Evolutionary conservation across 2,329 filamentous ascomycete species (phyloP).

Genomic region (Nemania diffusa): DNA sequence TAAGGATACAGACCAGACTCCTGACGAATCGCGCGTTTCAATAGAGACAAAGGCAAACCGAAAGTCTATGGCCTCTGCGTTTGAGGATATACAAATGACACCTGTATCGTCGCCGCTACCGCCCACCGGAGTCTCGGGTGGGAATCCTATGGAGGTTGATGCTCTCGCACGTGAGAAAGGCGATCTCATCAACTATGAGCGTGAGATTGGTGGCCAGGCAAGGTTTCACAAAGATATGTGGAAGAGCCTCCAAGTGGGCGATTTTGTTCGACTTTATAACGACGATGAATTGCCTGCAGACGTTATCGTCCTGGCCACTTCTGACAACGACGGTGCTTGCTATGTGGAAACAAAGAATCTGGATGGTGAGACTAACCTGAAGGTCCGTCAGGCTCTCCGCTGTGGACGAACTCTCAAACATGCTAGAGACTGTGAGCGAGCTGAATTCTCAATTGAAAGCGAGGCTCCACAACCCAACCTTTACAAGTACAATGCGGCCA

Average conservation of each 20-base stretch:
- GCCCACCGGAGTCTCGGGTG: slow-evolving; percentile 36
- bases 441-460: slow-evolving; percentile 89
- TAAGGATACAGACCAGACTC: slow-evolving; percentile 60
- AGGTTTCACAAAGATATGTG: slow-evolving; percentile 92
- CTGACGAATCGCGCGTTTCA: slow-evolving; percentile 72
- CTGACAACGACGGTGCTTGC: slow-evolving; percentile 91
- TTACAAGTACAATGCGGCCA: slow-evolving; percentile 91
- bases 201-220: slow-evolving; percentile 73
- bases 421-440: slow-evolving; percentile 89
- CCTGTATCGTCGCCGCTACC: slow-evolving; percentile 86
- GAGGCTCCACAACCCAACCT: slow-evolving; percentile 92
- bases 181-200: slow-evolving; percentile 77
- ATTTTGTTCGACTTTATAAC: slow-evolving; percentile 96
- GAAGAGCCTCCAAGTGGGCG: slow-evolving; percentile 95
- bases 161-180: slow-evolving; percentile 60
- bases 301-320: slow-evolving; percentile 90
- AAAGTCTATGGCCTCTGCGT: slow-evolving; percentile 62
- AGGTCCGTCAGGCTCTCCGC: slow-evolving; percentile 90
- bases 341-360: slow-evolving; percentile 99
- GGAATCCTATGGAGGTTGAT: slow-evolving; percentile 41
- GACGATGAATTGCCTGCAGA: slow-evolving; percentile 96
- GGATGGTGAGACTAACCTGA: slow-evolving; percentile 97
- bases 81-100: slow-evolving; percentile 91
- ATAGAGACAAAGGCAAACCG: slow-evolving; percentile 69
- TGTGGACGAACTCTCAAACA: slow-evolving; percentile 86